Base-by-base conservation (phyloP, 225 moss, liverwort and hornwort genomes). In the Anthoceros angustus region DNA sequence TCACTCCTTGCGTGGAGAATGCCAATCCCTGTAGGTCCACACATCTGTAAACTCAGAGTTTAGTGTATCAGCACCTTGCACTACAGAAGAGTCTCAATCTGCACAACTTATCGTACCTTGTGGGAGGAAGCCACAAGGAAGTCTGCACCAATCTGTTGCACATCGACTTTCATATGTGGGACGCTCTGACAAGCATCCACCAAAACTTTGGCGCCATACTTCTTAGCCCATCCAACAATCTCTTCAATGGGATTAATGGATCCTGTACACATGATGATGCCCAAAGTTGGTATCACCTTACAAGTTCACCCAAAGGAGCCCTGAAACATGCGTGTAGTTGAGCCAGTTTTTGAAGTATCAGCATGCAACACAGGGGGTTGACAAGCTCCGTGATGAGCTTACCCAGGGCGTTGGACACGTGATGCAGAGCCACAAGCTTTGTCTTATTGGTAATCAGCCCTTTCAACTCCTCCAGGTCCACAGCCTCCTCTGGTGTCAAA, bases 111-210 rank as follows among this genome's bases (percentile, higher is more conserved):
- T 25, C 16, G 9, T 70, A 85, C 92, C 92, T 93, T 93, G 68
- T 93, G 93, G 50, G 89, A 93, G 18, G 89, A 93, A 48, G 87
- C 93, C 38, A 93, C 89, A 9, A 93, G 80, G 42, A 93, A 89
- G 69, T 93, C 89, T 25, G 74, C 92, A 71, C 80, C 83, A 70
- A 89, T 73, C 15, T 80, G 80, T 77, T 93, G 89, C 60, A 93
- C 89, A 72, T 93, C 82, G 72, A 93, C 89, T 14, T 64, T 68
- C 89, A 89, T 93, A 70, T 93, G 89, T 20, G 89, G 89, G 39
- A 93, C 87, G 67, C 89, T 87, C 75, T 93, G 93, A 73, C 93
- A 93, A 11, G 89, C 93, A 68, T 93, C 93, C 63, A 87, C 74
- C 7, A 93, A 82, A 61, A 89, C 89, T 68, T 87, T 93, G 0